These are phyloP conservation scores for Ogataea haglerorum DNA, from an alignment of 805 yeast species.

Conservation along the genomic window DNA sequence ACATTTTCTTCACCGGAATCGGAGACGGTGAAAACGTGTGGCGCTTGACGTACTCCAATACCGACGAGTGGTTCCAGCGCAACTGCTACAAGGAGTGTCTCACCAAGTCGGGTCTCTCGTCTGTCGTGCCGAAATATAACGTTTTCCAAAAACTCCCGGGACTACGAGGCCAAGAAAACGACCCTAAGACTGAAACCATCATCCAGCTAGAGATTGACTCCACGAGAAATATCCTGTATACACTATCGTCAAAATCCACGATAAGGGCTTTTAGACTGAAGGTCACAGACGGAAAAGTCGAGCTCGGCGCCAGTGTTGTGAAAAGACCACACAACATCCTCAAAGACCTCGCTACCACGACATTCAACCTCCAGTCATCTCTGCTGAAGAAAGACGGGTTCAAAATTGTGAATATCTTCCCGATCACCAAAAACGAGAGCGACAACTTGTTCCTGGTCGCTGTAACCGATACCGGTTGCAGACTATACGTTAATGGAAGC, in stretches of 20 bases:
- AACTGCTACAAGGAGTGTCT: constrained; percentile 81
- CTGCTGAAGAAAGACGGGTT: constrained; percentile 53
- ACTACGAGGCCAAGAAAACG: constrained; percentile 24
- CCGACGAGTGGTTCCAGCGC: constrained; percentile 83
- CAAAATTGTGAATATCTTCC: constrained; percentile 59
- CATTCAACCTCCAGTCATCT: constrained; percentile 34
- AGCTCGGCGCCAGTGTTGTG: constrained; percentile 29
- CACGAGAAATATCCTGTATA: constrained; percentile 71
- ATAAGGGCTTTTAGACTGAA: constrained; percentile 71
- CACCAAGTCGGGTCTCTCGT: constrained; percentile 61
- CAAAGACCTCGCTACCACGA: constrained; percentile 43
- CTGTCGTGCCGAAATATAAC: constrained; percentile 42
- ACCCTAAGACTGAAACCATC: constrained; percentile 51
- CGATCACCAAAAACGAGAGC: constrained; percentile 63
- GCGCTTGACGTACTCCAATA: constrained; percentile 80
- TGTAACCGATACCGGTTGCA: constrained; percentile 77
- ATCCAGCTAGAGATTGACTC: constrained; percentile 69
- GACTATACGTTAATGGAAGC: constrained; percentile 61
- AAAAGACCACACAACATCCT: constrained; percentile 45
- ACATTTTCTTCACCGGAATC: constrained; percentile 80
- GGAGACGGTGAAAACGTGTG: constrained; percentile 77
- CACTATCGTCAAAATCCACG: constrained; percentile 78
- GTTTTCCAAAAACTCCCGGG: constrained; percentile 30
- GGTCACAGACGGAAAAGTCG: constrained; percentile 35
- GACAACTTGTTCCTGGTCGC: constrained; percentile 71